Evolutionary conservation across 1,284 basidiomycete genomes (phyloP), one percentile per base, ranked within the genome.

Genomic region (Fomitopsis palustris): DNA sequence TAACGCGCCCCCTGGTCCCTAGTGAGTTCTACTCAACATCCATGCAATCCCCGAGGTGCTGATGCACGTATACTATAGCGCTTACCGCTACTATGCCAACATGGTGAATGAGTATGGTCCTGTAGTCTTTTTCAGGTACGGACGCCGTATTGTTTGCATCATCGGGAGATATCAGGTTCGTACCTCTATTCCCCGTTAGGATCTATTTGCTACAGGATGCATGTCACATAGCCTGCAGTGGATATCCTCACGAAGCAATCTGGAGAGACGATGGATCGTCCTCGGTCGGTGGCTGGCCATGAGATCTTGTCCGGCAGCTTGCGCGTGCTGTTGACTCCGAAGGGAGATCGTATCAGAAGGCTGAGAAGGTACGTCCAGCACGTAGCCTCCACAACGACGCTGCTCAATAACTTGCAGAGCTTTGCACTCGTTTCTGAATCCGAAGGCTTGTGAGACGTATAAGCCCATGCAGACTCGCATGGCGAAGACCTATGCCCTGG

Each of bases 381-480:
- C 21, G 21, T 23, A 17, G 45, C 25, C 1, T 5, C 53, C 33
- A 35, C 45, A 27, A 7, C 17, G 49, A 14, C 21, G 51, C 58
- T 43, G 58, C 27, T 29, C 23, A 56, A 45, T 41, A 16, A 1
- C 21, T 3, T 54, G 53, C 38, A 71, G 71, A 53, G 84, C 81
- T 0, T 71, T 87, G 3, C 85, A 87, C 61, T 73, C 78, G 0
- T 78, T 82, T 47, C 70, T 87, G 4, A 81, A 85, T 60, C 77
- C 80, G 2, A 80, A 78, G 56, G 69, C 74, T 0, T 76, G 82
- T 0, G 67, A 70, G 4, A 73, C 71, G 3, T 85, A 87, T 59
- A 75, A 78, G 10, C 76, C 79, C 0, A 70, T 81, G 1, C 76
- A 86, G 53, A 72, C 75, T 63, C 66, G 64, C 10, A 77, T 78